A percentile compares a stretch with the other conserved stretches of the same genome.
Conservation (phyloP, 345 rosid genomes). For the Moricandia arvensis region DNA sequence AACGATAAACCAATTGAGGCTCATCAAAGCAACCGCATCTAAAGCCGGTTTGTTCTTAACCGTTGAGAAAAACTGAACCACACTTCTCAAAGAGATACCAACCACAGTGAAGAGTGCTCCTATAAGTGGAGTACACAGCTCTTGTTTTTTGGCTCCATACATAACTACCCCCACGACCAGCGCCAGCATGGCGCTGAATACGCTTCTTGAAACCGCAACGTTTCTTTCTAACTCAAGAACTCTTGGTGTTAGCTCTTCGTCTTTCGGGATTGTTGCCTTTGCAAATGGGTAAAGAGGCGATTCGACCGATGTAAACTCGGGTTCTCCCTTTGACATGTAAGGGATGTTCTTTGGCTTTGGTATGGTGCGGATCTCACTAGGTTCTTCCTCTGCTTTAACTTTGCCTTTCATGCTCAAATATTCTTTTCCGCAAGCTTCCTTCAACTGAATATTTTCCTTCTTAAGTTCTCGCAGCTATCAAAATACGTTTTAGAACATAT, state of each 20-base stretch:
- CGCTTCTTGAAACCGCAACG: constrained; percentile 54
- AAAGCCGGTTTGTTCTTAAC: constrained; percentile 65
- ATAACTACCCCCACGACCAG: constrained; percentile 63
- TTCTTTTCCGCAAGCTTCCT: constrained; percentile 43
- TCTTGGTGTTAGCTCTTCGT: constrained; percentile 24
- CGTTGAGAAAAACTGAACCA: constrained; percentile 63
- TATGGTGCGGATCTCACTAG: constrained; percentile 12
- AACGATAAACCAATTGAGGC: constrained; percentile 80
- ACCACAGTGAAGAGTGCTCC: constrained; percentile 72
- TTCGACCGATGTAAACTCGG: constrained; percentile 24
- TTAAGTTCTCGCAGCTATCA: constrained; percentile 54
- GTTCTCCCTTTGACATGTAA: constrained; percentile 32
- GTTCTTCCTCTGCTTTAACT: constrained; percentile 27
- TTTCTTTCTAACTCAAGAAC: constrained; percentile 41
- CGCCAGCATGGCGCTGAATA: constrained; percentile 62
- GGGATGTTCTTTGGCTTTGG: constrained; percentile 24
- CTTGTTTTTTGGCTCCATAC: constrained; percentile 54
- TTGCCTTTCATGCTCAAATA: constrained; percentile 35
- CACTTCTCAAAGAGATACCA: constrained; percentile 68
- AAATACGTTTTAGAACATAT: background rate
- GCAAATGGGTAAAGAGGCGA: constrained; percentile 36
- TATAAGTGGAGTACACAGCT: constrained; percentile 76
- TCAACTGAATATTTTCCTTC: constrained; percentile 53
- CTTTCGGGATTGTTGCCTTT: constrained; percentile 26
- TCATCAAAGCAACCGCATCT: constrained; percentile 76